Evolutionary conservation across 2,329 filamentous ascomycete species (phyloP).

Genomic region (Cladosporium sp.): DNA sequence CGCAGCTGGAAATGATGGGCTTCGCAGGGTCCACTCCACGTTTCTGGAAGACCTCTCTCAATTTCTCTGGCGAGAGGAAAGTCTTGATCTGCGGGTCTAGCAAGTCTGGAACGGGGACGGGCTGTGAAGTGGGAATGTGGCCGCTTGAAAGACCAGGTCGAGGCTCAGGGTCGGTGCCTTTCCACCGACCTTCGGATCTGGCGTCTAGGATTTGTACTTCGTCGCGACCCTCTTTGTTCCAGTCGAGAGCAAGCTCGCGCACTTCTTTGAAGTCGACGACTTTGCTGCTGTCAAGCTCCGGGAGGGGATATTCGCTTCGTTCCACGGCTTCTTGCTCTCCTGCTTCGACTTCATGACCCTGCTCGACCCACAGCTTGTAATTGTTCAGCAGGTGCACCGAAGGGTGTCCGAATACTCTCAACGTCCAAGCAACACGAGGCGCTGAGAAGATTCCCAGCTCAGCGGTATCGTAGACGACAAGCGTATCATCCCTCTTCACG

Average conservation of each 20-base stretch:
- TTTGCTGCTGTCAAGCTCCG: slow-evolving; percentile 50
- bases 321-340: slow-evolving; percentile 57
- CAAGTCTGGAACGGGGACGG: slow-evolving; percentile 72
- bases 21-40: slow-evolving; percentile 74
- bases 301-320: slow-evolving; percentile 39
- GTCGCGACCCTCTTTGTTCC: slow-evolving; percentile 77
- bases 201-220: slow-evolving; percentile 88
- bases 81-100: slow-evolving; percentile 81
- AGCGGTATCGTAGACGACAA: slow-evolving; percentile 91
- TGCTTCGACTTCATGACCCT: slow-evolving; percentile 77
- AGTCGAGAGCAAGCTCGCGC: slow-evolving; percentile 68
- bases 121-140: slow-evolving; percentile 85
- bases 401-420: slow-evolving; percentile 82
- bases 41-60: slow-evolving; percentile 71
- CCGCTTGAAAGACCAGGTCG: slow-evolving; percentile 78
- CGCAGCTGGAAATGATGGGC: slow-evolving; percentile 83
- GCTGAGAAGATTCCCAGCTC: slow-evolving; percentile 93
- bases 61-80: slow-evolving; percentile 65
- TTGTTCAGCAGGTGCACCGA: slow-evolving; percentile 92
- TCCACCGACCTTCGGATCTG: slow-evolving; percentile 72
- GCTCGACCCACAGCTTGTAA: slow-evolving; percentile 86
- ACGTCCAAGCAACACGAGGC: slow-evolving; percentile 88
- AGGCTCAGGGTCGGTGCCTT: slow-evolving; percentile 79
- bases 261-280: slow-evolving; percentile 82
- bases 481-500: slow-evolving; percentile 77